These are phyloP conservation scores for Macrocybe gigantea DNA, from an alignment of 768 basidiomycete genomes.

Conservation along the genomic window DNA sequence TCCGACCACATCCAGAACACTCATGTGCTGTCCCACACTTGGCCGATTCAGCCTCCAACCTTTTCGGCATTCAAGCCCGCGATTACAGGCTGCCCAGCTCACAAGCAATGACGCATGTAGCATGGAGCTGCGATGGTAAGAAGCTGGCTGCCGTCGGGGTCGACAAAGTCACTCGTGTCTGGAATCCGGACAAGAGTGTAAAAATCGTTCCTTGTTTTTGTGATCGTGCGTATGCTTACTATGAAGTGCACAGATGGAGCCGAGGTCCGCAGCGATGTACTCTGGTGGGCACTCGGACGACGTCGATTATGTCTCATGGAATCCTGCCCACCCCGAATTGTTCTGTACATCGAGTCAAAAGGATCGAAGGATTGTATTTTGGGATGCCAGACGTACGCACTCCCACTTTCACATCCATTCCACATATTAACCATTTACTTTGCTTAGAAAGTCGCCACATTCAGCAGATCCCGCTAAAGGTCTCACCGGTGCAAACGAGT, in stretches of 20 bases:
- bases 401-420: neutral
- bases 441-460: constrained; percentile 60
- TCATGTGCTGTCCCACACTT: neutral
- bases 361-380: constrained; percentile 72
- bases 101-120: constrained; percentile 69
- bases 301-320: constrained; percentile 81
- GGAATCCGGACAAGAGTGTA: constrained; percentile 75
- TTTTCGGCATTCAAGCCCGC: constrained; percentile 80
- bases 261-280: constrained; percentile 57
- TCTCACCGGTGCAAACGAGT: constrained; percentile 56
- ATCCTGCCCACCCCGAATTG: constrained; percentile 77
- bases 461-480: constrained; percentile 55
- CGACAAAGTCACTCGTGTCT: constrained; percentile 73
- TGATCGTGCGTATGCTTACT: neutral
- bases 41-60: constrained; percentile 52
- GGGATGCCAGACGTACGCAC: constrained; percentile 75
- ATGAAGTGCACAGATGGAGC: constrained; percentile 51
- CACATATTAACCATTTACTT: neutral
- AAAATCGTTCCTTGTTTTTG: constrained; percentile 16
- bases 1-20: constrained; percentile 1
- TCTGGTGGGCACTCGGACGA: constrained; percentile 73
- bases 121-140: constrained; percentile 83
- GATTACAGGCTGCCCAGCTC: constrained; percentile 62
- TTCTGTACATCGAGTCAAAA: constrained; percentile 78
- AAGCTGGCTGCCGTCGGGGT: constrained; percentile 78